These are phyloP conservation scores for Torulaspora gathmanii DNA, from an alignment of 805 yeast species.

Conservation along the genomic window DNA sequence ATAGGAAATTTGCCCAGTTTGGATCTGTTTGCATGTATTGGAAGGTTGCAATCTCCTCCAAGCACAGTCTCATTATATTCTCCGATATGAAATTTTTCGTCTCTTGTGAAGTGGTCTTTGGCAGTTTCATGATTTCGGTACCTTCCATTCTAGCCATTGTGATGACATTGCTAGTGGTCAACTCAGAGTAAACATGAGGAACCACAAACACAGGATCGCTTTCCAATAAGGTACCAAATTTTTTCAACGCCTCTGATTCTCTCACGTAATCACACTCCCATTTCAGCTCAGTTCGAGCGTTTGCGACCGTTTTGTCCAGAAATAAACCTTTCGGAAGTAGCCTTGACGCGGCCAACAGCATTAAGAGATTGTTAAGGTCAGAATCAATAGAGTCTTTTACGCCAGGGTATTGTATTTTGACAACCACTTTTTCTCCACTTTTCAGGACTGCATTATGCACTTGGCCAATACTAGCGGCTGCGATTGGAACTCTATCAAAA, in stretches of 20 bases:
- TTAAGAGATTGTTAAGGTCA: conserved; percentile 77
- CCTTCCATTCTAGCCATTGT: conserved; percentile 91
- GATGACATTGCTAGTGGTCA: conserved; percentile 76
- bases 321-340: conserved; percentile 88
- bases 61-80: conserved; percentile 78
- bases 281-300: conserved; percentile 86
- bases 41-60: conserved; percentile 78
- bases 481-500: conserved; percentile 86
- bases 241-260: conserved; percentile 72
- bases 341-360: conserved; percentile 80
- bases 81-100: conserved; percentile 78
- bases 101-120: conserved; percentile 57
- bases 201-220: conserved; percentile 64
- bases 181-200: conserved; percentile 72
- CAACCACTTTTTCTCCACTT: conserved; percentile 73
- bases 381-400: conserved; percentile 91
- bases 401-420: conserved; percentile 96
- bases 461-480: conserved; percentile 97
- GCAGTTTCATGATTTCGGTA: conserved; percentile 69
- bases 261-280: conserved; percentile 97
- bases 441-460: conserved; percentile 79
- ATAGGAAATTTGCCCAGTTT: conserved; percentile 96
- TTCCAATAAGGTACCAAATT: conserved; percentile 58
- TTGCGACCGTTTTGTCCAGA: conserved; percentile 84
- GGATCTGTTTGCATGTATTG: conserved; percentile 98